Percentiles rank a stretch among this genome's conserved stretches.
Conservation (phyloP, 2,329 filamentous ascomycete genomes). For the Cladophialophora exuberans region DNA sequence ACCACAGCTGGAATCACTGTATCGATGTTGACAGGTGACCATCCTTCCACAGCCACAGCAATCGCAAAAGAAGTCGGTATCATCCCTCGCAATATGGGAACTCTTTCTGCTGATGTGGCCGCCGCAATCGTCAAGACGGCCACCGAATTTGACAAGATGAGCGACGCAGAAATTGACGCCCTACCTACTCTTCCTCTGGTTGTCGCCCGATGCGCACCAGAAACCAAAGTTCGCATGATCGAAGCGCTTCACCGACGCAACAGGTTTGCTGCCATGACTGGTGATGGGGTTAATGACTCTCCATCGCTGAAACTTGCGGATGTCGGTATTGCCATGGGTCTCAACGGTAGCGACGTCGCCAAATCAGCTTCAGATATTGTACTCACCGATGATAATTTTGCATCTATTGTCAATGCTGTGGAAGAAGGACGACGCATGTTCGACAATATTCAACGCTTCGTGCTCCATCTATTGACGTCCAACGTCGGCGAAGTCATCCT, state of each 20-base stretch:
- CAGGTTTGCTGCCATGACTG: conserved; percentile 83
- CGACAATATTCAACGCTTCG: conserved; percentile 82
- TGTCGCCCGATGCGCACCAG: conserved; percentile 80
- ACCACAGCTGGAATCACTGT: conserved; percentile 60
- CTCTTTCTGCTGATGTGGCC: conserved; percentile 50
- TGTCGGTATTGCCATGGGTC: conserved; percentile 88
- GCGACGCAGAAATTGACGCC: conserved; percentile 61
- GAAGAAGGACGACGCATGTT: conserved; percentile 84
- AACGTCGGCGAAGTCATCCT: conserved; percentile 63
- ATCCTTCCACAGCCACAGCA: conserved; percentile 59
- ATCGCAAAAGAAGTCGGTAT: conserved; percentile 63
- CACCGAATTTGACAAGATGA: conserved; percentile 58
- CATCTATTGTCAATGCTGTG: conserved; percentile 80
- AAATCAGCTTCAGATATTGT: conserved; percentile 72
- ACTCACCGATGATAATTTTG: conserved; percentile 80
- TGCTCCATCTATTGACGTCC: conserved; percentile 59
- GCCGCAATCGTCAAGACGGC: conserved; percentile 59
- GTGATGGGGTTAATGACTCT: conserved; percentile 85
- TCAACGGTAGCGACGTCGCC: conserved; percentile 74
- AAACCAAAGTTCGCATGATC: conserved; percentile 90
- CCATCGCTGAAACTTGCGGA: conserved; percentile 80
- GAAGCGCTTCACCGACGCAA: conserved; percentile 78
- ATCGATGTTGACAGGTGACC: conserved; percentile 63
- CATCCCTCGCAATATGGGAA: conserved; percentile 50
- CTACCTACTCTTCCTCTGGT: conserved; percentile 77